Evolutionary conservation across 805 yeast species (phyloP).

Genomic region (Wickerhamiella parazyma): DNA sequence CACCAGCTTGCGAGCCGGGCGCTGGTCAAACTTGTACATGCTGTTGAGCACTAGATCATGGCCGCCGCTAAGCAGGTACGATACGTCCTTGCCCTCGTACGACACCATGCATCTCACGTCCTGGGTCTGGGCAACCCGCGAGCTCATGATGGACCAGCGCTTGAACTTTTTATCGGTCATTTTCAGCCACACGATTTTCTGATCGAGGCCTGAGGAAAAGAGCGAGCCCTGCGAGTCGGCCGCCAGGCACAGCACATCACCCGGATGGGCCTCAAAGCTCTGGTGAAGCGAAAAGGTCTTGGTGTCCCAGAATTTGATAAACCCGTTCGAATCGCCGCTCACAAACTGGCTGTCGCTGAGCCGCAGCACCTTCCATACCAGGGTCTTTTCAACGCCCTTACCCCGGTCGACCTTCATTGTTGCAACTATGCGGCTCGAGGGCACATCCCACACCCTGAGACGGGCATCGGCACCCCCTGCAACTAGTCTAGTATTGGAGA

Average conservation of each 20-base stretch:
- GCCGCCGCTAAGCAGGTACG: constrained; percentile 42
- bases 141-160: constrained; percentile 67
- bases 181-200: constrained; percentile 68
- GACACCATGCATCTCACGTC: constrained; percentile 69
- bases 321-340: constrained; percentile 95
- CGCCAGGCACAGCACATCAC: constrained; percentile 70
- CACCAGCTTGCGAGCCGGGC: constrained; percentile 54
- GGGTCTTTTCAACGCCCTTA: constrained; percentile 59
- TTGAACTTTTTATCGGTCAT: constrained; percentile 30
- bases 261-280: constrained; percentile 72
- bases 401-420: constrained; percentile 89
- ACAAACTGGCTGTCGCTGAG: constrained; percentile 61
- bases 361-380: constrained; percentile 75
- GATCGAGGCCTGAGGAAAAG: constrained; percentile 86
- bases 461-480: constrained; percentile 97
- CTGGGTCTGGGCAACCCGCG: constrained; percentile 68
- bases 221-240: constrained; percentile 47
- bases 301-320: constrained; percentile 85
- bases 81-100: constrained; percentile 53
- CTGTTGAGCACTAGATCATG: constrained; percentile 39
- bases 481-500: constrained; percentile 45
- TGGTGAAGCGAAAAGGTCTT: constrained; percentile 63
- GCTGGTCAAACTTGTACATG: constrained; percentile 50
- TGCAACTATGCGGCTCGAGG: constrained; percentile 53
- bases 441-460: constrained; percentile 64